These are phyloP conservation scores for Eucalyptus cladocalyx DNA, from an alignment of 345 rosid species.

Conservation along the genomic window DNA sequence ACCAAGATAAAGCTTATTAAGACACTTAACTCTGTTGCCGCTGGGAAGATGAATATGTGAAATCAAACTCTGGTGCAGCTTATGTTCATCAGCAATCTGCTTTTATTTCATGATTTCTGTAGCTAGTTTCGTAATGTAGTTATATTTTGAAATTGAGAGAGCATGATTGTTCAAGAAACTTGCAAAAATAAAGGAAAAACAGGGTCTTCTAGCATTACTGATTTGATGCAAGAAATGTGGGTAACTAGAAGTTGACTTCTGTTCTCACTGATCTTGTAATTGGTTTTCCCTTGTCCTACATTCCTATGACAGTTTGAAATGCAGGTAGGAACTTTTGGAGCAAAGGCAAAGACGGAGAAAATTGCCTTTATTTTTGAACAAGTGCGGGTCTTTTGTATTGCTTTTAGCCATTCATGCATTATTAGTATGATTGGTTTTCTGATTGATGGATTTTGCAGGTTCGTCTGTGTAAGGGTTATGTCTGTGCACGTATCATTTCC, in stretches of 20 bases:
- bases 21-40: constrained; percentile 25
- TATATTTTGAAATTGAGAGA: constrained; percentile 89
- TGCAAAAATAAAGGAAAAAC: constrained; percentile 90
- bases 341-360: constrained; percentile 94
- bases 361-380: constrained; percentile 85
- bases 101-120: neutral
- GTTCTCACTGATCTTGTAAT: neutral
- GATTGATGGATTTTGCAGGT: constrained; percentile 29
- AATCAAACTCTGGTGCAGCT: neutral
- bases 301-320: neutral
- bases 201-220: constrained; percentile 72
- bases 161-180: constrained; percentile 79
- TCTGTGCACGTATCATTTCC: constrained; percentile 85
- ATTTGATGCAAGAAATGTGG: constrained; percentile 93
- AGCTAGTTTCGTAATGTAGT: constrained; percentile 15
- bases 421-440: neutral
- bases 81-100: neutral
- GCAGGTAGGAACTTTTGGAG: constrained; percentile 91
- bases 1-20: neutral
- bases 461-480: constrained; percentile 71
- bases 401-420: neutral
- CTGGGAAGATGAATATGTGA: constrained; percentile 53
- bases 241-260: constrained; percentile 16
- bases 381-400: constrained; percentile 16
- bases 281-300: neutral